Conservation (phyloP, 148 eudicot species). For the Silene latifolia region DNA sequence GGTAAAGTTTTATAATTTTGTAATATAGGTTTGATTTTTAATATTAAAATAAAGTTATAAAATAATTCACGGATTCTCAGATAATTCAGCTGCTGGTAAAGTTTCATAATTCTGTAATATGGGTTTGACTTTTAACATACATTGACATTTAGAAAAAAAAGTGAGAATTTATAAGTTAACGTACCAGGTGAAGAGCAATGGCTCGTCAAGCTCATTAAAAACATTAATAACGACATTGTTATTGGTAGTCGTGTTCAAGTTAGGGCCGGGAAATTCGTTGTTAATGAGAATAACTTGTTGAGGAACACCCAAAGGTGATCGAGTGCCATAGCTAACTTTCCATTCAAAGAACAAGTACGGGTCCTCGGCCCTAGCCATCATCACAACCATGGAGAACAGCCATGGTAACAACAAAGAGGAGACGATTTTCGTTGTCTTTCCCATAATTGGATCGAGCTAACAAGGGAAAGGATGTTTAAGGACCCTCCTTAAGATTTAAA, state of each 20-base stretch:
- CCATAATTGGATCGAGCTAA: slow-evolving; percentile 32
- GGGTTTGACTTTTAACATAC: no score
- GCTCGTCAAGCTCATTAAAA: slow-evolving; percentile 67
- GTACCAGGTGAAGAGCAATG: slow-evolving; percentile 53
- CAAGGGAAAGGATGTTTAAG: slow-evolving; percentile 21
- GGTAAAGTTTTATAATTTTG: no score
- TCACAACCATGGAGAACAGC: slow-evolving; percentile 25
- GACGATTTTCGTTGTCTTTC: slow-evolving; percentile 19
- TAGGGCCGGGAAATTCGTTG: slow-evolving; percentile 57
- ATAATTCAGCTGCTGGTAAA: no score
- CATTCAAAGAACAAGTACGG: slow-evolving; percentile 51
- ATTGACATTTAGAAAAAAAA: no score
- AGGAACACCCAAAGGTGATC: slow-evolving; percentile 57
- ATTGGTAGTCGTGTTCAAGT: slow-evolving; percentile 52
- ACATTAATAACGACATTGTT: slow-evolving; percentile 60
- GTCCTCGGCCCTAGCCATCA: slow-evolving; percentile 49
- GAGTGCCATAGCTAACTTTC: slow-evolving; percentile 54
- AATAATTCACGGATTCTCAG: no score
- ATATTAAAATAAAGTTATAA: slow-evolving; percentile 10
- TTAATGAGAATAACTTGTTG: slow-evolving; percentile 63
- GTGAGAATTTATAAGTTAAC: no score
- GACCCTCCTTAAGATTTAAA: background rate
- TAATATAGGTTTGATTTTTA: no score
- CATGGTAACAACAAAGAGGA: slow-evolving; percentile 29
- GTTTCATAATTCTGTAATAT: no score